Evolutionary conservation across 257 asterid species (phyloP), one percentile per base, ranked within the genome.

Genomic region (Lavandula angustifolia): DNA sequence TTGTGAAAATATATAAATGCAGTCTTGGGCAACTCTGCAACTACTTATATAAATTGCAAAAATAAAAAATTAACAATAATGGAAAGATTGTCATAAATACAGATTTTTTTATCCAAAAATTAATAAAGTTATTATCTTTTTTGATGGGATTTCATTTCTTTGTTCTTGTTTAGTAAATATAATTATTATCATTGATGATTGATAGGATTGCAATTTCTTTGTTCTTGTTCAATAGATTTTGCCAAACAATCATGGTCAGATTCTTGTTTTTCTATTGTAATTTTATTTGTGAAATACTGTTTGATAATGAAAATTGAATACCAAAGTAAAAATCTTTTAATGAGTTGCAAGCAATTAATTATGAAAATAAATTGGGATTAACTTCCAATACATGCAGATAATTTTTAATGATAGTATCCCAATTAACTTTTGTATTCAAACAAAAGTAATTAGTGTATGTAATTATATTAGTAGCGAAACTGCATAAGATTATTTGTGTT

Each of bases 11-110:
- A 14, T 33, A 3, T 62, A 51, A 7, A 44, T 62, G 31, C 41
- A 13, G 9, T 27, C 5, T 47, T 50, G 18, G 60, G 46, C 48
- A 74, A 46, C 61, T 14, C 43, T 11, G 52, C 33, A 54, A 43
- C 34, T 10, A 29, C 10, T 7, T 8, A n/a, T 44, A 42, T 7
- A 63, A 27, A 17, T 10, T 44, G 6, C 33, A 55, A 47, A 65
- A 53, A 22, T 55, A 9, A 44, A 18, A 41, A 9, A 31, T 2
- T 46, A 68, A 22, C 61, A 67, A 73, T 54, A 42, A 42, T 34
- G 0, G 60, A 54, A 17, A 7, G 12, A 62, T 61, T 43, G 17
- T 34, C 70, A 22, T 22, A 22, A 22, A 22, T 22, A 22, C 27
- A 22, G 1, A 22, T 46, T 57, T 67, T 67, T 54, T 54, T 34